A percentile compares a stretch with the other conserved stretches of the same genome.
phyloP scores from a whole-genome alignment of 1,139 yeast genomes.

The Candida sanyaensis region DNA sequence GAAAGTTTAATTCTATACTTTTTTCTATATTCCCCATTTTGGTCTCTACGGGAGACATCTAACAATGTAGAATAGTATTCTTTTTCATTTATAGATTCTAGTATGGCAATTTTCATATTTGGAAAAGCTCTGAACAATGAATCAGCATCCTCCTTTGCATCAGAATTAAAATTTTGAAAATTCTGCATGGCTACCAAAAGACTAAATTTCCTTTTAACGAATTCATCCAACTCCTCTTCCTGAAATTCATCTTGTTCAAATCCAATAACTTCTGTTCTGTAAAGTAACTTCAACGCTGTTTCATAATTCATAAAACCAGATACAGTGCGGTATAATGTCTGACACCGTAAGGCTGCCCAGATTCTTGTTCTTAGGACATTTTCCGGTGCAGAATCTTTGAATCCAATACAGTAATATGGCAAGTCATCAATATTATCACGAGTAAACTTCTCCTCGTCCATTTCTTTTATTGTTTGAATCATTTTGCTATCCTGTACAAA shows the following conservation, averaged over 20 bases:
- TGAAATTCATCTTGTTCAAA: conserved; percentile 27
- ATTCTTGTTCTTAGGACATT: conserved; percentile 68
- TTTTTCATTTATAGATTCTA: conserved; percentile 49
- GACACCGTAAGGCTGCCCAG: conserved; percentile 82
- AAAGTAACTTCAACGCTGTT: conserved; percentile 65
- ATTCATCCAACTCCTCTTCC: conserved; percentile 45
- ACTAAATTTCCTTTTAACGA: conserved; percentile 65
- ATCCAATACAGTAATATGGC: conserved; percentile 74
- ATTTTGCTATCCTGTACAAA: conserved; percentile 68
- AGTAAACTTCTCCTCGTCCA: conserved; percentile 21
- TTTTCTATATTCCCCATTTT: conserved; percentile 42
- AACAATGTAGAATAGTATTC: conserved; percentile 58
- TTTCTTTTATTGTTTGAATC: conserved; percentile 17
- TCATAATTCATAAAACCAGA: conserved; percentile 76
- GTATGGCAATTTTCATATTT: conserved; percentile 56
- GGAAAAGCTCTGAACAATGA: conserved; percentile 64
- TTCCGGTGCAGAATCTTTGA: conserved; percentile 61
- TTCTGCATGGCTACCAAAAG: conserved; percentile 75
- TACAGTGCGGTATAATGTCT: conserved; percentile 75
- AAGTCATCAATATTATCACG: conserved; percentile 53
- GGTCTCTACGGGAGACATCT: conserved; percentile 48
- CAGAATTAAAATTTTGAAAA: conserved; percentile 48
- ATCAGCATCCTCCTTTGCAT: conserved; percentile 58
- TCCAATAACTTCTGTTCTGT: conserved; percentile 62
- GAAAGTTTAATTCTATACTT: conserved; percentile 62